phyloP scores from a whole-genome alignment of 225 moss, liverwort and hornwort genomes.

The Neckera pumila region DNA sequence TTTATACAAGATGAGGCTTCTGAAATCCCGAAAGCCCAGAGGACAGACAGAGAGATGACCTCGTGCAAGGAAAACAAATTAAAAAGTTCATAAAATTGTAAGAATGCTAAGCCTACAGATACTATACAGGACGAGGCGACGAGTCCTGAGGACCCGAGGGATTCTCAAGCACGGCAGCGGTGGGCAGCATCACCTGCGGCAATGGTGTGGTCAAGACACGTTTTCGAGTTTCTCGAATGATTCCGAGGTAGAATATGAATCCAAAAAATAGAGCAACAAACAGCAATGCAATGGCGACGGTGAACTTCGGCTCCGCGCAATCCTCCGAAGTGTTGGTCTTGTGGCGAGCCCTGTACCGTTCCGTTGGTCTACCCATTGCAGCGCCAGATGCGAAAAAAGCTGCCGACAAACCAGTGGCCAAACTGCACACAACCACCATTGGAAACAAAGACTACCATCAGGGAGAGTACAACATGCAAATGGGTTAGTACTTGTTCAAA shows the following conservation, averaged over 20 bases:
- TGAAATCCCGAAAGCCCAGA: background rate
- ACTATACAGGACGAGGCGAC: background rate
- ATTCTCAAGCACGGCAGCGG: background rate
- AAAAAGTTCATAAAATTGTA: background rate
- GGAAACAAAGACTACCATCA: background rate
- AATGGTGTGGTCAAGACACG: conserved; percentile 16
- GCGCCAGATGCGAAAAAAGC: conserved; percentile 37
- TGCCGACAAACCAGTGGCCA: conserved; percentile 32
- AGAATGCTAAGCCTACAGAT: background rate
- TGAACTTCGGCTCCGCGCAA: conserved; percentile 30
- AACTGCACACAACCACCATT: conserved; percentile 3
- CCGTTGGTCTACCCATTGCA: conserved; percentile 29
- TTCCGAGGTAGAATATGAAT: conserved; percentile 14
- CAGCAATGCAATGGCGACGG: conserved; percentile 17
- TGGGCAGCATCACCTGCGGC: background rate
- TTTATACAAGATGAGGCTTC: conserved; percentile 2
- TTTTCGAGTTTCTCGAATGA: conserved; percentile 16
- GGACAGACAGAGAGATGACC: background rate
- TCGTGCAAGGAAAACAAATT: background rate
- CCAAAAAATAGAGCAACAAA: conserved; percentile 23
- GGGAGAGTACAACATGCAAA: background rate
- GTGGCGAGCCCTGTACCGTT: conserved; percentile 7
- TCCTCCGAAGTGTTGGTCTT: conserved; percentile 14
- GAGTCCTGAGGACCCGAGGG: background rate
- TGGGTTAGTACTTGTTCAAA: background rate